These are phyloP conservation scores for Rhytidiadelphus loreus DNA, from an alignment of 225 moss, liverwort and hornwort species.

Conservation along the genomic window DNA sequence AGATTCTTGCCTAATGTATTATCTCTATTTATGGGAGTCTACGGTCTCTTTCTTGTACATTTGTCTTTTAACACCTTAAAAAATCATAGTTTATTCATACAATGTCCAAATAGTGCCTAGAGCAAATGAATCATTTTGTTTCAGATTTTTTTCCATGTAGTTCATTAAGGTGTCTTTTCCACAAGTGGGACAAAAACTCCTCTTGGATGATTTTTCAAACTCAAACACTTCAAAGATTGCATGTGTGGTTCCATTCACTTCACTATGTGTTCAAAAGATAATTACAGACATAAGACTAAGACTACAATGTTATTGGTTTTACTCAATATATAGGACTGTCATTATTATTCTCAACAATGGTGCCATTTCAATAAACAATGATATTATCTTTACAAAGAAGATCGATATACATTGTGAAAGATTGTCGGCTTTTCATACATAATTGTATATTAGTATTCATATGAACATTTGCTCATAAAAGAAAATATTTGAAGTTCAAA, in stretches of 20 bases:
- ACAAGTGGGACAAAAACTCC: no score
- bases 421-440: background rate
- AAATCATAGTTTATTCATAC: background rate
- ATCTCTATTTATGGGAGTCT: background rate
- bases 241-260: background rate
- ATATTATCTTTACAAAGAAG: background rate
- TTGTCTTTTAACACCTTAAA: background rate
- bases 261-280: no score
- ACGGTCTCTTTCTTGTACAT: background rate
- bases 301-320: background rate
- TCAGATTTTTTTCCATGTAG: no score
- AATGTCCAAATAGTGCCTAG: background rate
- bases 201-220: no score
- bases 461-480: background rate
- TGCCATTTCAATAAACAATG: background rate
- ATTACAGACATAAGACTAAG: no score
- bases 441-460: fast-evolving
- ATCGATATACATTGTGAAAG: background rate
- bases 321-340: background rate
- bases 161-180: no score
- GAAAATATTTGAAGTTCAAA: background rate
- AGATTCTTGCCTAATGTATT: background rate
- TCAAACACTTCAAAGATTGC: background rate
- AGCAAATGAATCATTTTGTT: background rate
- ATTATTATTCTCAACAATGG: background rate